These are phyloP conservation scores for Naegleria fowleri DNA, from an alignment of 208 protist genomes.

Conservation along the genomic window DNA sequence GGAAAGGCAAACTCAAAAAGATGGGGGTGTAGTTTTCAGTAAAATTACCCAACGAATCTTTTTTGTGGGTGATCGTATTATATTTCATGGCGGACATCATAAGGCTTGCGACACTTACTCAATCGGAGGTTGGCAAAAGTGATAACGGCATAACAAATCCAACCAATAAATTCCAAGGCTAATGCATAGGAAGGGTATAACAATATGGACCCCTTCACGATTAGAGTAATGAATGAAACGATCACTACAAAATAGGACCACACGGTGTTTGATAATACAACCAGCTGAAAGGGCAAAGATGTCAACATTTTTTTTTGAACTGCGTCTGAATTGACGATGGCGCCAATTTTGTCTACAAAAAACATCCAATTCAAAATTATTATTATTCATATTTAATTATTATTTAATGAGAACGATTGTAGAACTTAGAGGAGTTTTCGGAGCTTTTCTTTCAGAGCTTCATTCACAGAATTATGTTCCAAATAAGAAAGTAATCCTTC, in stretches of 20 bases:
- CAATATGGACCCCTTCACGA: not conserved
- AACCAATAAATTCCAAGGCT: not conserved
- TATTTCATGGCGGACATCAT: not conserved
- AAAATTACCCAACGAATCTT: not conserved
- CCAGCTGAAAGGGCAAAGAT: not conserved
- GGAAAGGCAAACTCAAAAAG: not conserved
- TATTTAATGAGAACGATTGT: too few relatives aligned
- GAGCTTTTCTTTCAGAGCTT: not conserved
- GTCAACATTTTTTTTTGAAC: not conserved
- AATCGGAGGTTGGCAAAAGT: not conserved
- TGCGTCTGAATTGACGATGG: not conserved
- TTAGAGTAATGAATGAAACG: not conserved
- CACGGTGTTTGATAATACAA: not conserved
- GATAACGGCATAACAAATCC: not conserved
- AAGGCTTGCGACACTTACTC: not conserved
- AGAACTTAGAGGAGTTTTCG: not conserved
- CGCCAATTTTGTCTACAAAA: not conserved
- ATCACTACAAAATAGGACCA: not conserved
- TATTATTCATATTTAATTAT: too few relatives aligned
- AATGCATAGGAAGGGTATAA: not conserved
- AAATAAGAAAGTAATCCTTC: not conserved
- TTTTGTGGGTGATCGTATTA: too few relatives aligned
- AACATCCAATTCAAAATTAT: too few relatives aligned
- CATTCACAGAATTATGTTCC: not conserved
- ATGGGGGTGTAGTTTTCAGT: not conserved